phyloP scores from a whole-genome alignment of 345 rosid genomes.

The Arabidopsis thaliana region TAIR10.1 NC_003076.8:1953501-1954000 shows the following conservation, averaged over 20 bases:
- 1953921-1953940: constrained; percentile 86
- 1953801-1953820: constrained; percentile 71
- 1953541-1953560: constrained; percentile 68
- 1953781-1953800: constrained; percentile 79
- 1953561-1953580: constrained; percentile 77
- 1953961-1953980: constrained; percentile 86
- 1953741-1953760: constrained; percentile 72
- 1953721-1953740: constrained; percentile 75
- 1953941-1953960: constrained; percentile 72
- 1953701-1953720: constrained; percentile 73
- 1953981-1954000: constrained; percentile 81
- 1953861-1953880: constrained; percentile 77
- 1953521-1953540: constrained; percentile 61
- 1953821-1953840: constrained; percentile 80
- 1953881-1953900: constrained; percentile 85
- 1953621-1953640: constrained; percentile 57
- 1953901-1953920: constrained; percentile 74
- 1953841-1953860: constrained; percentile 74
- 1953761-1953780: constrained; percentile 74
- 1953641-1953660: constrained; percentile 68
- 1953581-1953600: constrained; percentile 72
- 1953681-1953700: constrained; percentile 88
- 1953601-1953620: constrained; percentile 48
- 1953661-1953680: constrained; percentile 78
- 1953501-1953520: constrained; percentile 75